phyloP scores from a whole-genome alignment of 2,329 filamentous ascomycete species.

The Ambrosiella xylebori region DNA sequence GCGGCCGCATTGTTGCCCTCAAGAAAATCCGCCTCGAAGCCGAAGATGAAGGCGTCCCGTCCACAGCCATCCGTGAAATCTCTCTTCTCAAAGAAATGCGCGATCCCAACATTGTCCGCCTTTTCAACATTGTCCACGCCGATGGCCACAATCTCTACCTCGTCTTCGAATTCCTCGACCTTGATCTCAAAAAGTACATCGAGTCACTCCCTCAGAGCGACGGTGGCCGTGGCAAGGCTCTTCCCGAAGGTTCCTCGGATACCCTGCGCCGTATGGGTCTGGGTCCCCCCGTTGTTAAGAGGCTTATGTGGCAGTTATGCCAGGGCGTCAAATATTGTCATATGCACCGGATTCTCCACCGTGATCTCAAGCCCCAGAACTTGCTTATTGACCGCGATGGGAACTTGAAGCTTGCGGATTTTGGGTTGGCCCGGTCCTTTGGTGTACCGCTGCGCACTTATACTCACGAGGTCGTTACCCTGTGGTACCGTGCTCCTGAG shows the following conservation, averaged over 20 bases:
- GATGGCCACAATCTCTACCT: conserved; percentile 91
- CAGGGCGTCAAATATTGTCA: conserved; percentile 79
- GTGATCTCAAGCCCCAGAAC: conserved; percentile 83
- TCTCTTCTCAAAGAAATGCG: conserved; percentile 89
- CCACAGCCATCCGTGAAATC: conserved; percentile 86
- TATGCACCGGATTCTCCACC: conserved; percentile 70
- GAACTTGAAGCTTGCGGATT: conserved; percentile 81
- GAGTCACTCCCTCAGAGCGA: conserved; percentile 71
- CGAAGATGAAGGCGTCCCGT: conserved; percentile 85
- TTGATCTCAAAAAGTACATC: conserved; percentile 94
- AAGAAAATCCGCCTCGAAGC: conserved; percentile 94
- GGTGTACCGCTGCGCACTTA: conserved; percentile 82
- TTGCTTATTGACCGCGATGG: conserved; percentile 71
- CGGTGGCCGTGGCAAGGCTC: conserved; percentile 67
- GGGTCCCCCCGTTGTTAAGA: conserved; percentile 68
- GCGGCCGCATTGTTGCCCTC: conserved; percentile 72
- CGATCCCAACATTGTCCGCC: conserved; percentile 73
- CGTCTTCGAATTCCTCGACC: conserved; percentile 79
- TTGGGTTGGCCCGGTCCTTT: conserved; percentile 76
- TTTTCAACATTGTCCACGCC: conserved; percentile 84
- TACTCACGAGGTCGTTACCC: conserved; percentile 85
- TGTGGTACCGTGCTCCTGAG: conserved; percentile 85
- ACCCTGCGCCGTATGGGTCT: conserved; percentile 52
- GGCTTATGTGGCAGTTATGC: conserved; percentile 80
- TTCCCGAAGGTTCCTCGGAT: conserved; percentile 58